Evolutionary conservation across 2,329 filamentous ascomycete species (phyloP).

Genomic region (Trichoderma guizhouense): DNA sequence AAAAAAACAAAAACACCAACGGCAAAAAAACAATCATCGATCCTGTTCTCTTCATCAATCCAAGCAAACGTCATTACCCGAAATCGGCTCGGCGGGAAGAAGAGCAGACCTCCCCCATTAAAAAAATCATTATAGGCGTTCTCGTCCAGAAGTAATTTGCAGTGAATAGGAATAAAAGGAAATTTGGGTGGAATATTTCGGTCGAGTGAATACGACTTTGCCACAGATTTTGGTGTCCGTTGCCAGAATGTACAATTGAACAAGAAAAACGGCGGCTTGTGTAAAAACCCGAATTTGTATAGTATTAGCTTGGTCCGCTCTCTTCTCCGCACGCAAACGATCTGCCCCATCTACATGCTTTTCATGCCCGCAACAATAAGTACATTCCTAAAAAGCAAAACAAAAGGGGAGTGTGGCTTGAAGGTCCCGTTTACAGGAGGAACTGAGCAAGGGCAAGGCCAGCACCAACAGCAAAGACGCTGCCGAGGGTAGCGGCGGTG

Average conservation of each 20-base stretch:
- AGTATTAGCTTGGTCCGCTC: constrained; percentile 32
- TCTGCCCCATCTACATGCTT: constrained; percentile 26
- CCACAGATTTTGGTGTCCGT: neutral
- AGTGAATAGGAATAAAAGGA: neutral
- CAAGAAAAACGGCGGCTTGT: constrained; percentile 22
- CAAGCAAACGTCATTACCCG: constrained; percentile 16
- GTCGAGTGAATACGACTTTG: neutral
- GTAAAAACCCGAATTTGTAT: constrained; percentile 29
- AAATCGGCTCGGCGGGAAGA: constrained; percentile 10
- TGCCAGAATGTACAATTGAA: constrained; percentile 5
- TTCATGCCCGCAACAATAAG: constrained; percentile 24
- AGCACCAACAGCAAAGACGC: constrained; percentile 28
- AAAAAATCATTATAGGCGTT: constrained; percentile 19
- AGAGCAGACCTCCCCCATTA: constrained; percentile 17
- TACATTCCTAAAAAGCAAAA: constrained; percentile 25
- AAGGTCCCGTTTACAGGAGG: constrained; percentile 26
- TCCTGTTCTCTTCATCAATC: constrained; percentile 16
- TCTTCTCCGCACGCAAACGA: constrained; percentile 21
- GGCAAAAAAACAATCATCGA: neutral
- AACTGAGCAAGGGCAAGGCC: constrained; percentile 31
- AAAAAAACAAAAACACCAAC: constrained; percentile 1
- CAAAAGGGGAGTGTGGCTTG: neutral
- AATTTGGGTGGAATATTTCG: constrained; percentile 5
- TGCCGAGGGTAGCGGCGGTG: constrained; percentile 25
- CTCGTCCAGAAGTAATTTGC: constrained; percentile 10